phyloP scores from a whole-genome alignment of 1,139 yeast genomes.

The Taphrina sp. region DNA sequence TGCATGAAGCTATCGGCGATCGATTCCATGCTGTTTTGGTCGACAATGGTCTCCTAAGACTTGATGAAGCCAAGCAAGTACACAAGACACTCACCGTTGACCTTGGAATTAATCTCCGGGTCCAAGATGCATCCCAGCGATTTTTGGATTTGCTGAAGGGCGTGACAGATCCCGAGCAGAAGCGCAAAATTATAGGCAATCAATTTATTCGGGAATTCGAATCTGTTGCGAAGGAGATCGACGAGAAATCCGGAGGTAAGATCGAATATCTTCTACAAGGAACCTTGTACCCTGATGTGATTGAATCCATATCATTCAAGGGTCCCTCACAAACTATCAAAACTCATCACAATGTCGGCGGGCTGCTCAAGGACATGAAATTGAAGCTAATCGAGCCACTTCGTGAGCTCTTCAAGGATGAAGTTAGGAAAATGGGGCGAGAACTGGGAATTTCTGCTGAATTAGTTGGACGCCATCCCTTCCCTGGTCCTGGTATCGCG shows the following conservation, averaged over 20 bases:
- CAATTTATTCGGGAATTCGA: slow-evolving; percentile 96
- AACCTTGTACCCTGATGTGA: slow-evolving; percentile 96
- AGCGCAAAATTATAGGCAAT: slow-evolving; percentile 97
- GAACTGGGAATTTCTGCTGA: slow-evolving; percentile 93
- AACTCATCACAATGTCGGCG: slow-evolving; percentile 99
- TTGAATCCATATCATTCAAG: slow-evolving; percentile 96
- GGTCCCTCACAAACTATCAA: slow-evolving; percentile 99
- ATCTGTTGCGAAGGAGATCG: slow-evolving; percentile 68
- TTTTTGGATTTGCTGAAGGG: slow-evolving; percentile 85
- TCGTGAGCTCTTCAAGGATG: slow-evolving; percentile 97
- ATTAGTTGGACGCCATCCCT: slow-evolving; percentile 99
- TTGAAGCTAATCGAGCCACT: slow-evolving; percentile 96
- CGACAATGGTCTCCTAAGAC: slow-evolving; percentile 96
- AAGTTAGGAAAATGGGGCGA: slow-evolving; percentile 94
- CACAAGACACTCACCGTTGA: slow-evolving; percentile 88
- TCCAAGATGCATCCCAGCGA: slow-evolving; percentile 89
- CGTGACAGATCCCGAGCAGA: slow-evolving; percentile 97
- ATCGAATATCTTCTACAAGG: slow-evolving; percentile 95
- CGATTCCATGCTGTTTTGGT: slow-evolving; percentile 98
- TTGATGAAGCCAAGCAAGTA: slow-evolving; percentile 84
- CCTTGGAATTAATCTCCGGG: slow-evolving; percentile 89
- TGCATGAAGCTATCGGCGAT: slow-evolving; percentile 98
- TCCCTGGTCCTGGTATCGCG: slow-evolving; percentile 99
- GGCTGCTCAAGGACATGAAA: slow-evolving; percentile 95
- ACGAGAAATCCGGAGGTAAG: slow-evolving; percentile 68